Evolutionary conservation across 1,284 basidiomycete species (phyloP).

Genomic region (Ganoderma sinense): DNA sequence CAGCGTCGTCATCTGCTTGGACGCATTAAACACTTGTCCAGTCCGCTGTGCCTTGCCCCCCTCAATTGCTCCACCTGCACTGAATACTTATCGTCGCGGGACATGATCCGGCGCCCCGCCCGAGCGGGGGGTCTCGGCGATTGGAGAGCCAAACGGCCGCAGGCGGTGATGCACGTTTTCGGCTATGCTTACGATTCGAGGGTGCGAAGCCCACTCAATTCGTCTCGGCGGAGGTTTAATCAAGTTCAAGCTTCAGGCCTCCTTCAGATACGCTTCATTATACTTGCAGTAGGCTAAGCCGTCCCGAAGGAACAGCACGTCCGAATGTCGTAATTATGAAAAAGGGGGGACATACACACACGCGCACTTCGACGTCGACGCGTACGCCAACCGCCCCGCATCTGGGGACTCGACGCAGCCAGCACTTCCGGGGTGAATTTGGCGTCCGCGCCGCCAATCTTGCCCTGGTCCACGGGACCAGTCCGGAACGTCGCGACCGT

Average conservation of each 20-base stretch:
- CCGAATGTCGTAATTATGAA: constrained; percentile 14
- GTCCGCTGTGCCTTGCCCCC: not conserved
- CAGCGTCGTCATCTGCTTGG: not conserved
- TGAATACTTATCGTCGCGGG: not conserved
- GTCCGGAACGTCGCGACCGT: not conserved
- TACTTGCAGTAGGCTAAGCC: not conserved
- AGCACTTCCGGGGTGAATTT: not conserved
- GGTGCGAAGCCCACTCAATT: constrained; percentile 15
- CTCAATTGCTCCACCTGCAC: not conserved
- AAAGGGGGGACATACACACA: not conserved
- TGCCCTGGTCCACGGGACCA: not conserved
- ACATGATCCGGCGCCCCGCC: not conserved
- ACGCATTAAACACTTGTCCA: not conserved
- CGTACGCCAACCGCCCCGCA: not conserved
- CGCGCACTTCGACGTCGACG: no score
- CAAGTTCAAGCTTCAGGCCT: not conserved
- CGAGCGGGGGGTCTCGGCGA: not conserved
- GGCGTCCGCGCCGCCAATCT: not conserved
- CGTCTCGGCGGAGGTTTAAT: not conserved
- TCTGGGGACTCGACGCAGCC: not conserved
- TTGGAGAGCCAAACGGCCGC: not conserved
- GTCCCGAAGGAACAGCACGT: not conserved
- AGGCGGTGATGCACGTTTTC: constrained; percentile 26
- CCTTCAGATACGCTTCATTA: not conserved
- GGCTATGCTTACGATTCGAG: constrained; percentile 26